Evolutionary conservation across 768 basidiomycete species (phyloP), one percentile per base, ranked within the genome.

Genomic region (Russula abietina): DNA sequence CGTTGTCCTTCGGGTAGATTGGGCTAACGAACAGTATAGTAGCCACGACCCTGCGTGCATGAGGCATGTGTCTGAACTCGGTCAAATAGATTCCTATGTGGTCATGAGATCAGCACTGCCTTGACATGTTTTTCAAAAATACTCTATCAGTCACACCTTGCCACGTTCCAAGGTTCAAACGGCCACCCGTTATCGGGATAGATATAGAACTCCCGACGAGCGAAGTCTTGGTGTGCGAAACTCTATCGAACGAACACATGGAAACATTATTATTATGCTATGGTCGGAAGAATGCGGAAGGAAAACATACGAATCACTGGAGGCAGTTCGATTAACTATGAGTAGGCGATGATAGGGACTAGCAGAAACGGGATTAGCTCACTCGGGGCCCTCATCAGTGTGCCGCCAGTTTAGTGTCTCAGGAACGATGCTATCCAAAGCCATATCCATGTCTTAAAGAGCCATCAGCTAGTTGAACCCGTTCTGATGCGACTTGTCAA

Each of bases 351-450:
- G n/a, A n/a, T 28, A 24, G 24, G 38, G 48, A 36, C 28, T 43
- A 17, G n/a, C 3, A 19, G 7, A 12, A 19, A 54, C 12, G 36
- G 51, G 4, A 10, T 24, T 24, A 24, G 48, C 87, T 75, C 71
- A 93, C 92, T 96, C 93, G 51, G 87, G 89, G 24, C 93, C 93
- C 78, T 98, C 94, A 71, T 93, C 92, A 0, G 86, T 91, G 73
- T 97, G 94, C 43, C 77, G 76, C 93, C 93, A 96, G 56, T 83
- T 74, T 16, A 95, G 76, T 16, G 71, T 79, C 71, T 97, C 93
- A 0, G 94, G 94, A 0, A 98, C 92, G 62, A 97, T 85, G 33
- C 75, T 80, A 74, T 97, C 94, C 22, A 97, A 76, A 4, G 91
- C 91, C 91, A 95, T 96, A 69, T 91, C 86, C 93, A 97, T 95